Evolutionary conservation across 768 basidiomycete species (phyloP).

Genomic region (Coprinopsis cinerea): DNA sequence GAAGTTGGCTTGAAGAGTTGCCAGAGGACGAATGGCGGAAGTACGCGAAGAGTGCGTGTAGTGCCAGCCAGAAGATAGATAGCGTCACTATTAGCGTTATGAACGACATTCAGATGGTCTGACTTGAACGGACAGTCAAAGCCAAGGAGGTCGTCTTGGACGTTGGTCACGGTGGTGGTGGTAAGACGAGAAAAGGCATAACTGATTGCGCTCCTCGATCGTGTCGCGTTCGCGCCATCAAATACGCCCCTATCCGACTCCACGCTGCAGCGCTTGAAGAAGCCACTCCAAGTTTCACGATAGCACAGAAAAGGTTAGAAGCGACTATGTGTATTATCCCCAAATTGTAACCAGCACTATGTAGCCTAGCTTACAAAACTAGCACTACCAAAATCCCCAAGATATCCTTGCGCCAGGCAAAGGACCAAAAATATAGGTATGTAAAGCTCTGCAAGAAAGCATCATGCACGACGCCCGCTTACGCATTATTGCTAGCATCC

Average conservation of each 20-base stretch:
- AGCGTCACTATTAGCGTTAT: too few relatives aligned
- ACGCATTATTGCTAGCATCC: conserved; percentile 6
- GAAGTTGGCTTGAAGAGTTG: too few relatives aligned
- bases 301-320: neutral
- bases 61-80: too few relatives aligned
- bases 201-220: too few relatives aligned
- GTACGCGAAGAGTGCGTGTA: too few relatives aligned
- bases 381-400: neutral
- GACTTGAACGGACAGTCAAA: neutral
- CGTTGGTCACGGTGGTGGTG: neutral
- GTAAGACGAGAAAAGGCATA: too few relatives aligned
- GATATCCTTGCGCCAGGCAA: conserved; percentile 12
- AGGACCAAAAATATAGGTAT: neutral
- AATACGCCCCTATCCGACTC: too few relatives aligned
- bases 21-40: too few relatives aligned
- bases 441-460: too few relatives aligned
- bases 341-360: neutral
- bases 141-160: neutral
- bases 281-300: neutral
- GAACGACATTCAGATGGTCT: neutral
- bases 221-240: too few relatives aligned
- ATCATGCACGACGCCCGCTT: too few relatives aligned
- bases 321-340: neutral
- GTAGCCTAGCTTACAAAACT: conserved; percentile 10
- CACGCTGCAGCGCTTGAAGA: too few relatives aligned